Percentiles rank a stretch among this genome's conserved stretches.
Conservation (phyloP, 2,329 filamentous ascomycete species). For the Fusarium sp. region DNA sequence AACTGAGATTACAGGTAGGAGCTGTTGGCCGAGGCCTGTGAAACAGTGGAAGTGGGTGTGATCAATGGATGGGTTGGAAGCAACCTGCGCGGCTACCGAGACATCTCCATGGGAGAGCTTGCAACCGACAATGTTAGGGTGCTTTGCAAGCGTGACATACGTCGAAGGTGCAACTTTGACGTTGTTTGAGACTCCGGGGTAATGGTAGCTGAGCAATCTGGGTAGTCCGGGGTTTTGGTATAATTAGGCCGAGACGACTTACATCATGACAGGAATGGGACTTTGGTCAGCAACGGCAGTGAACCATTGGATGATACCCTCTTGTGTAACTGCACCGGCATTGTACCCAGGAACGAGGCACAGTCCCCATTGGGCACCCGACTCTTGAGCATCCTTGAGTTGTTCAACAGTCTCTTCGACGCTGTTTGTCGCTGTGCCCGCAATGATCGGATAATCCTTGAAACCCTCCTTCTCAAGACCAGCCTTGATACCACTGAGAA, state of each 20-base stretch:
- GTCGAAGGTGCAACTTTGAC: slow-evolving; percentile 66
- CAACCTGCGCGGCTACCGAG: slow-evolving; percentile 69
- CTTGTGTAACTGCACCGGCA: slow-evolving; percentile 60
- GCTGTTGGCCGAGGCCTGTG: slow-evolving; percentile 71
- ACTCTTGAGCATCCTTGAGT: slow-evolving; percentile 62
- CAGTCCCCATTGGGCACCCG: slow-evolving; percentile 67
- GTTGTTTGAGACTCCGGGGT: slow-evolving; percentile 73
- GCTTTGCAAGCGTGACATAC: slow-evolving; percentile 63
- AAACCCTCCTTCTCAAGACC: slow-evolving; percentile 64
- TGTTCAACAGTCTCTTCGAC: slow-evolving; percentile 68
- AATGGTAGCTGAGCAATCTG: slow-evolving; percentile 60
- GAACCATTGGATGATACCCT: slow-evolving; percentile 66
- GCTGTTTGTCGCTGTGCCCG: slow-evolving; percentile 67
- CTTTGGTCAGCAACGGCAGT: slow-evolving; percentile 64
- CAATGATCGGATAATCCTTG: slow-evolving; percentile 66
- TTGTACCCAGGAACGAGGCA: slow-evolving; percentile 69
- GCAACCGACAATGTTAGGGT: slow-evolving; percentile 73
- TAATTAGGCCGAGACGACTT: slow-evolving; percentile 35
- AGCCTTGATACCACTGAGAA: slow-evolving; percentile 63
- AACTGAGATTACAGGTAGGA: slow-evolving; percentile 66
- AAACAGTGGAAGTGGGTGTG: slow-evolving; percentile 66
- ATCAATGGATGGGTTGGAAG: slow-evolving; percentile 66
- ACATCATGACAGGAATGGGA: slow-evolving; percentile 67
- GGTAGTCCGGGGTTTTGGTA: neutral
- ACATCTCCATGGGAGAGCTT: slow-evolving; percentile 75